Evolutionary conservation across 2,329 filamentous ascomycete species (phyloP).

Genomic region (Colletotrichum endophyticum): DNA sequence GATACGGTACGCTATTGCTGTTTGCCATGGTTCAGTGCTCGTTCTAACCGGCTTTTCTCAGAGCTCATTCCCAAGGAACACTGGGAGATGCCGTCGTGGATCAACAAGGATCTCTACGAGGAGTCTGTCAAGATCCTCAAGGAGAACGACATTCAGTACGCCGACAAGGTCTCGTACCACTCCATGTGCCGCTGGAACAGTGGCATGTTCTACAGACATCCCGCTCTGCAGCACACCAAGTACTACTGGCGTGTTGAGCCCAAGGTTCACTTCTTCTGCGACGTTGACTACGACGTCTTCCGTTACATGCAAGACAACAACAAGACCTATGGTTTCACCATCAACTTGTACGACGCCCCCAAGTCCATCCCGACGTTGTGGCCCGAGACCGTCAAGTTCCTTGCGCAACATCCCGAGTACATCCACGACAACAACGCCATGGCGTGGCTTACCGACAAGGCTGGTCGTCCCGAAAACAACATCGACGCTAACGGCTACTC

Average conservation of each 20-base stretch:
- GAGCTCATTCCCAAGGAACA: constrained; percentile 93
- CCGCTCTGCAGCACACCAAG: constrained; percentile 78
- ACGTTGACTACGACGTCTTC: constrained; percentile 98
- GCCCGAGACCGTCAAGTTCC: constrained; percentile 94
- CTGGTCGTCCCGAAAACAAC: constrained; percentile 79
- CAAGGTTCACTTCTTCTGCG: constrained; percentile 99
- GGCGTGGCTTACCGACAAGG: constrained; percentile 83
- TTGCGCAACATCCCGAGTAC: constrained; percentile 83
- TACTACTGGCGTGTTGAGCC: constrained; percentile 99
- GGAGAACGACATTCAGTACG: constrained; percentile 90
- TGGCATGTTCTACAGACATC: constrained; percentile 96
- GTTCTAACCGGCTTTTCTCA: constrained; percentile 37
- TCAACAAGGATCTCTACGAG: constrained; percentile 83
- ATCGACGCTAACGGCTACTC: constrained; percentile 88
- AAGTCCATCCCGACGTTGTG: constrained; percentile 86
- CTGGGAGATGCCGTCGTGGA: constrained; percentile 92
- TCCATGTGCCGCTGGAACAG: constrained; percentile 99
- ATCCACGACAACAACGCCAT: constrained; percentile 85
- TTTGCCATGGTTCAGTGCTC: neutral
- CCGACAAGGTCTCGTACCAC: constrained; percentile 87
- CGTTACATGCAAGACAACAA: constrained; percentile 98
- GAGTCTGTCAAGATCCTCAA: constrained; percentile 85
- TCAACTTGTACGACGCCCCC: constrained; percentile 93
- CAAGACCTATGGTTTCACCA: constrained; percentile 98
- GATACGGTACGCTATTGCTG: constrained; percentile 68